phyloP scores from a whole-genome alignment of 2,329 filamentous ascomycete genomes.

The Ophiostoma populinum region DNA sequence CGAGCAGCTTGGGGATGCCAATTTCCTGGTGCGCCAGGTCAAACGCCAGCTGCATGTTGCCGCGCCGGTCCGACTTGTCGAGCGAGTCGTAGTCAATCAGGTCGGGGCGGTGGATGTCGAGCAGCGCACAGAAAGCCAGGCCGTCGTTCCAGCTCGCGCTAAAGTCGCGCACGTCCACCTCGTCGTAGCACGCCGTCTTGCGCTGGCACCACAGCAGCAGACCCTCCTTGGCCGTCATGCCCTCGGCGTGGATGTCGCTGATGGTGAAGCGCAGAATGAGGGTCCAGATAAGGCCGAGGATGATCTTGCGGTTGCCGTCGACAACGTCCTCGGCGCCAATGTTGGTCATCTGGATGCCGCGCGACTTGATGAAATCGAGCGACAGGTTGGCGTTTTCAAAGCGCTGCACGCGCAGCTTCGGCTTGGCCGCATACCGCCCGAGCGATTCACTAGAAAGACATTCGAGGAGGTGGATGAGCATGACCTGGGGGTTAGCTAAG shows the following conservation, averaged over 20 bases:
- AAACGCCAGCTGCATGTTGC: conserved; percentile 96
- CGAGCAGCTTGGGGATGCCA: conserved; percentile 84
- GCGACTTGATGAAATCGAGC: conserved; percentile 68
- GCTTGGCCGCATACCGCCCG: conserved; percentile 89
- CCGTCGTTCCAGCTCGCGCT: conserved; percentile 95
- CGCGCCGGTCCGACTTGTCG: conserved; percentile 84
- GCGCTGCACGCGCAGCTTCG: conserved; percentile 85
- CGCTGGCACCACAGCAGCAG: conserved; percentile 92
- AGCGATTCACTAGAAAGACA: conserved; percentile 88
- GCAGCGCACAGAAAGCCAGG: conserved; percentile 82
- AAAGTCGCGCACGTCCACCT: conserved; percentile 90
- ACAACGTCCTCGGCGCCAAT: conserved; percentile 97
- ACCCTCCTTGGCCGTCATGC: conserved; percentile 93
- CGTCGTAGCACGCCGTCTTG: conserved; percentile 96
- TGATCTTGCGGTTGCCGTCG: conserved; percentile 94
- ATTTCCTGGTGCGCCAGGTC: conserved; percentile 94
- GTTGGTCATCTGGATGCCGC: conserved; percentile 93
- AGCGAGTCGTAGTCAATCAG: conserved; percentile 91
- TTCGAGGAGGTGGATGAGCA: conserved; percentile 93
- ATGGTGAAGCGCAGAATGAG: conserved; percentile 96
- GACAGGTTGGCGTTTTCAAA: conserved; percentile 98
- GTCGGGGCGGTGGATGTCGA: conserved; percentile 94
- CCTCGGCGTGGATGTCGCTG: conserved; percentile 95
- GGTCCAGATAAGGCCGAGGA: conserved; percentile 93
- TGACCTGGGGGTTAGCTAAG: conserved; percentile 39